Evolutionary conservation across 1,284 basidiomycete species (phyloP).

Genomic region (Moniliella sp.): DNA sequence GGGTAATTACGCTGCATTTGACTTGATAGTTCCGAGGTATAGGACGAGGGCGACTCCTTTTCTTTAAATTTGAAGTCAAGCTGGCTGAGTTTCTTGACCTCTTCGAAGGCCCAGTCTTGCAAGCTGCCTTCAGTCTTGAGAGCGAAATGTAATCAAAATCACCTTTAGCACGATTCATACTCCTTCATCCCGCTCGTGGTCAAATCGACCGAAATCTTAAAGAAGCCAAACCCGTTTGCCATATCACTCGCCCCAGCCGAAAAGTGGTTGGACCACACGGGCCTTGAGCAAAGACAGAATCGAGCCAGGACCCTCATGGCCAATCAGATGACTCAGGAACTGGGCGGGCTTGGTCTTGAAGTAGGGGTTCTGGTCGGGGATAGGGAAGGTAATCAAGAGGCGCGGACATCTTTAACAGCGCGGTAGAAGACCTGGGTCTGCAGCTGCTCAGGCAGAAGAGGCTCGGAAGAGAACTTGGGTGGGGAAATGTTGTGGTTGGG

Average conservation of each 20-base stretch:
- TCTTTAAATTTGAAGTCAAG: conserved; percentile 74
- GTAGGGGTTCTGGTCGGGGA: conserved; percentile 48
- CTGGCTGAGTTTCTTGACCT: conserved; percentile 52
- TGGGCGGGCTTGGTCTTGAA: conserved; percentile 60
- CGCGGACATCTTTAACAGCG: conserved; percentile 76
- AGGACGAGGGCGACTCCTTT: conserved; percentile 55
- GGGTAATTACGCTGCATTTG: conserved; percentile 60
- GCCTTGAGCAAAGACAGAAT: conserved; percentile 73
- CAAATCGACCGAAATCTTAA: conserved; percentile 60
- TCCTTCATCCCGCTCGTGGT: conserved; percentile 73
- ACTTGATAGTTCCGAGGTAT: conserved; percentile 56
- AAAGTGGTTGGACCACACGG: conserved; percentile 68
- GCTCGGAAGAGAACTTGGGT: conserved; percentile 55
- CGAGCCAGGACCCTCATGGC: conserved; percentile 88
- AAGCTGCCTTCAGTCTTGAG: conserved; percentile 47
- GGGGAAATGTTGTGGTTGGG: conserved; percentile 46
- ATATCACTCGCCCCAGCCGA: conserved; percentile 50
- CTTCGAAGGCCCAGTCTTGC: conserved; percentile 53
- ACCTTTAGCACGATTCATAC: conserved; percentile 53
- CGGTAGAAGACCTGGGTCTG: conserved; percentile 65
- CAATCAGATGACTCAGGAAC: conserved; percentile 66
- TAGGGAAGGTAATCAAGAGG: conserved; percentile 57
- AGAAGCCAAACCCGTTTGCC: conserved; percentile 60
- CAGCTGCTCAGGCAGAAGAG: conserved; percentile 32
- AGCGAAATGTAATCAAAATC: conserved; percentile 71